Percentiles rank a stretch among this genome's conserved stretches.
Evolutionary conservation across 164 flowering plant genomes (phyloP).

Genomic region (grape (Vitis vinifera)): DNA sequence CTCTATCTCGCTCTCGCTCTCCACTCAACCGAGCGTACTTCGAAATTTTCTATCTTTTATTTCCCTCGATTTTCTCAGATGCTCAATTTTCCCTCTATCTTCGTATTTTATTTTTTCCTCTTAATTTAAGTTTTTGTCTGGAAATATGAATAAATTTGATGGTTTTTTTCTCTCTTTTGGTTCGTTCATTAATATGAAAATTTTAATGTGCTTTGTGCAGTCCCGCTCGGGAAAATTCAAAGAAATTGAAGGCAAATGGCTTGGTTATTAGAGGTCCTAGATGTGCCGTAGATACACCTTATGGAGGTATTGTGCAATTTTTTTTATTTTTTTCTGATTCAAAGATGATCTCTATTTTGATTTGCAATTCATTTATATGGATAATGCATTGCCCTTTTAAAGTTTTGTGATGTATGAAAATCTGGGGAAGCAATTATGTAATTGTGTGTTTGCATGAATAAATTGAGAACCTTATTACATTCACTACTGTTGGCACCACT

Average conservation of each 20-base stretch:
- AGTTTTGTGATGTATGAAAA: no score
- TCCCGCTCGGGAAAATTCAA: slow-evolving; percentile 8
- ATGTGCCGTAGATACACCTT: slow-evolving; percentile 33
- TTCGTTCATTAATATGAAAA: not conserved
- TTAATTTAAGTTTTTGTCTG: no score
- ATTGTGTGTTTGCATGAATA: no score
- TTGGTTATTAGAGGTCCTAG: slow-evolving; percentile 14
- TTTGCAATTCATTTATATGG: not conserved
- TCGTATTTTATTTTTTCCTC: no score
- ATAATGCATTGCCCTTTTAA: not conserved
- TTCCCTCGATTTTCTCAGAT: not conserved
- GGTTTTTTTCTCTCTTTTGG: not conserved
- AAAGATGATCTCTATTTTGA: not conserved
- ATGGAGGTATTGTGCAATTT: slow-evolving; percentile 24
- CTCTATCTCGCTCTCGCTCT: not conserved
- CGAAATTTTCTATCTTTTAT: not conserved
- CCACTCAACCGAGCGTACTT: no score
- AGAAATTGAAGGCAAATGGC: slow-evolving; percentile 6
- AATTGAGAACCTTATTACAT: no score
- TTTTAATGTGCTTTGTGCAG: not conserved
- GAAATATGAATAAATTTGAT: not conserved
- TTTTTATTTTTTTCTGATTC: not conserved
- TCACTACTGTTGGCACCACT: no score
- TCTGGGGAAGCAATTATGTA: no score
- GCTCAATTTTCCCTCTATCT: not conserved